A percentile compares a stretch with the other conserved stretches of the same genome.
phyloP scores from a whole-genome alignment of 2,329 filamentous ascomycete species.

The Aureobasidium melanogenum region DNA sequence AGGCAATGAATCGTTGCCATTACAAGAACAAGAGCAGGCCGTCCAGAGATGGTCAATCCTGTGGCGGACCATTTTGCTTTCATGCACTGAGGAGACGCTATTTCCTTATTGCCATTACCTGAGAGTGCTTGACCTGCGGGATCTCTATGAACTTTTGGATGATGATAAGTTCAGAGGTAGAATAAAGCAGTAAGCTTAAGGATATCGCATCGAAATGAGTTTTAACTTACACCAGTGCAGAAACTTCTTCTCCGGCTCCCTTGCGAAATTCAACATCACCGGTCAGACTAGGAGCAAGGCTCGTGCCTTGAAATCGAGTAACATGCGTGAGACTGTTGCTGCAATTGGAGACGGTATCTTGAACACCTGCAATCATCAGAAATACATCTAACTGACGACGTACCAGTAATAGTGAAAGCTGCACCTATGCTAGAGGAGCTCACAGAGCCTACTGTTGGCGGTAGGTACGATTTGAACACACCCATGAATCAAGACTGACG shows the following conservation, averaged over 20 bases:
- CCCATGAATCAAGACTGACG: not conserved
- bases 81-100: constrained; percentile 49
- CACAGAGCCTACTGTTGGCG: constrained; percentile 24
- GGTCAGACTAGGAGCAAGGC: not conserved
- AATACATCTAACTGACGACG: not conserved
- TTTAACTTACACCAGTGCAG: constrained; percentile 19
- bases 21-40: constrained; percentile 37
- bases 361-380: no score
- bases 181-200: constrained; percentile 44
- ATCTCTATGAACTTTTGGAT: constrained; percentile 51
- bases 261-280: constrained; percentile 35
- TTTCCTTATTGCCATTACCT: constrained; percentile 65
- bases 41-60: constrained; percentile 52
- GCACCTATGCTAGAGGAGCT: constrained; percentile 46
- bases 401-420: constrained; percentile 22
- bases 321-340: constrained; percentile 35
- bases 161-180: constrained; percentile 49
- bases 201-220: constrained; percentile 19
- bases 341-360: constrained; percentile 36
- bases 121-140: constrained; percentile 53
- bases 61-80: constrained; percentile 61
- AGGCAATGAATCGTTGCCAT: constrained; percentile 31
- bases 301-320: constrained; percentile 11
- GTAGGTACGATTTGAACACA: not conserved
- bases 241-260: constrained; percentile 43